These are phyloP conservation scores for Sclerotinia subarctica DNA, from an alignment of 2,329 filamentous ascomycete genomes.

Conservation along the genomic window DNA sequence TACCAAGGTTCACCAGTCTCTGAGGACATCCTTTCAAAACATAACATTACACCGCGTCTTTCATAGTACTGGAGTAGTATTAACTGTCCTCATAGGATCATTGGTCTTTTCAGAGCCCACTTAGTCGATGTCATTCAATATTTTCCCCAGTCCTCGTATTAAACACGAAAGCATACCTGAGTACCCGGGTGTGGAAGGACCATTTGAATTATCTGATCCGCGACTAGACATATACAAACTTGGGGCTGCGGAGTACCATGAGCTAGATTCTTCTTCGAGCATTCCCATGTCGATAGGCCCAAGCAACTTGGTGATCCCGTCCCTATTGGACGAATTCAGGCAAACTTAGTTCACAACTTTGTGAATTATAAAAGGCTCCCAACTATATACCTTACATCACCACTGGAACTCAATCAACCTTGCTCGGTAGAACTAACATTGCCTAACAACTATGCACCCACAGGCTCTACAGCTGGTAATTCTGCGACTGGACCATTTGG, in stretches of 20 bases:
- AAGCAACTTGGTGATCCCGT: not conserved
- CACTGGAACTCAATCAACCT: not conserved
- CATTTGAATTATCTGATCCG: not conserved
- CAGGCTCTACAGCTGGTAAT: constrained; percentile 1
- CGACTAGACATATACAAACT: not conserved
- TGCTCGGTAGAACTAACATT: too few species aligned
- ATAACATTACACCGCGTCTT: not conserved
- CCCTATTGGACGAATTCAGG: not conserved
- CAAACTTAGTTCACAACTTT: not conserved
- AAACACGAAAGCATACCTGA: not conserved
- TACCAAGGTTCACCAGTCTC: not conserved
- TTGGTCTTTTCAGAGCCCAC: not conserved
- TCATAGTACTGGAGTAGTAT: not conserved
- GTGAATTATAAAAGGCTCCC: not conserved
- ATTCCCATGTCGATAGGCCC: not conserved
- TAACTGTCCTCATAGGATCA: not conserved
- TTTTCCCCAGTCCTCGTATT: not conserved
- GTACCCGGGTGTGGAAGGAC: not conserved
- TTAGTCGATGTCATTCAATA: not conserved
- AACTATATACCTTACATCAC: not conserved
- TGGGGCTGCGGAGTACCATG: not conserved
- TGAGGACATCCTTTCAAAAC: not conserved
- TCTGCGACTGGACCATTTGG: not conserved
- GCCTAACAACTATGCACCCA: not conserved
- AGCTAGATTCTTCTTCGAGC: not conserved